Evolutionary conservation across 805 yeast genomes (phyloP).

Genomic region (Saccharomycopsis synnaedendra): DNA sequence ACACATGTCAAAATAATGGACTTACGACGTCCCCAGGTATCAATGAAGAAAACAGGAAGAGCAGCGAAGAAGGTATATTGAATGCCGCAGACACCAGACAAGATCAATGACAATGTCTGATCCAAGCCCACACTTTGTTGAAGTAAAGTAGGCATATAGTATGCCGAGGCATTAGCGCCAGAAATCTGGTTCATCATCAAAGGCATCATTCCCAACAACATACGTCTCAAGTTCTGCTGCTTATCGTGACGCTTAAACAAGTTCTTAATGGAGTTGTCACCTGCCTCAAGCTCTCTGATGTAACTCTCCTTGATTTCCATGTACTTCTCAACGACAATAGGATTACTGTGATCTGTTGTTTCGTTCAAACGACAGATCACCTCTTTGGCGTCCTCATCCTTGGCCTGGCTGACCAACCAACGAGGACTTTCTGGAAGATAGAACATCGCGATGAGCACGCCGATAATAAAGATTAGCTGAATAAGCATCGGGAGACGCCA

Average conservation of each 20-base stretch:
- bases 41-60: slow-evolving; percentile 48
- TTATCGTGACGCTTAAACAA: not conserved
- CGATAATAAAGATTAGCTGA: slow-evolving; percentile 43
- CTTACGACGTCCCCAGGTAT: slow-evolving; percentile 56
- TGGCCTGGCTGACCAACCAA: slow-evolving; percentile 36
- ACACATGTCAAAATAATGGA: slow-evolving; percentile 37
- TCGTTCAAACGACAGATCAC: slow-evolving; percentile 31
- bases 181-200: slow-evolving; percentile 61
- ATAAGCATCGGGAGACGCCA: slow-evolving; percentile 76
- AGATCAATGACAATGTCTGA: slow-evolving; percentile 41
- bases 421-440: slow-evolving; percentile 41
- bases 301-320: not conserved
- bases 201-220: slow-evolving; percentile 48
- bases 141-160: slow-evolving; percentile 47
- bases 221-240: slow-evolving; percentile 46
- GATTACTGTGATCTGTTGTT: slow-evolving; percentile 30
- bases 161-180: slow-evolving; percentile 59
- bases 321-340: slow-evolving; percentile 6
- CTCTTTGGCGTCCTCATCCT: slow-evolving; percentile 27
- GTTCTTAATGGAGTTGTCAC: not conserved
- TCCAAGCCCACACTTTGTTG: slow-evolving; percentile 36
- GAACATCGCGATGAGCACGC: slow-evolving; percentile 20
- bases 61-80: slow-evolving; percentile 40
- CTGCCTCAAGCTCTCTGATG: not conserved
- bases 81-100: slow-evolving; percentile 54